These are phyloP conservation scores for Termitomyces sp. DNA, from an alignment of 768 basidiomycete species.

Conservation along the genomic window DNA sequence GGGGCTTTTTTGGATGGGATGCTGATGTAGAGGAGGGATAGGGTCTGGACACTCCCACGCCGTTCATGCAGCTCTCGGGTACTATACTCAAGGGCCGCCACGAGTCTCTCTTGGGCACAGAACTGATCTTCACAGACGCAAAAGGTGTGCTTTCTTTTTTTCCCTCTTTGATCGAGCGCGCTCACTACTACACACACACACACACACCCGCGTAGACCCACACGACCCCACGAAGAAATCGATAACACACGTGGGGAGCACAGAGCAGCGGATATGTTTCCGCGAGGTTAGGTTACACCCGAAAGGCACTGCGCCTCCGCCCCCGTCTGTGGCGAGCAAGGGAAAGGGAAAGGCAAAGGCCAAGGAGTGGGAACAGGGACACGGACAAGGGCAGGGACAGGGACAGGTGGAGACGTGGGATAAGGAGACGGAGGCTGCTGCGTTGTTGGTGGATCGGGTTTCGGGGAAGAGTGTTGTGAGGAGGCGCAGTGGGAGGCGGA, in stretches of 20 bases:
- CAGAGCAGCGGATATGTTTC: conserved; percentile 69
- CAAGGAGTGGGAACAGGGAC: too few relatives aligned
- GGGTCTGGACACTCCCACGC: conserved; percentile 76
- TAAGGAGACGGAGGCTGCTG: conserved; percentile 3
- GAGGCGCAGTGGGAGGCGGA: conserved; percentile 1
- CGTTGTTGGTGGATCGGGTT: conserved; percentile 19
- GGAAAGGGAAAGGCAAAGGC: background rate
- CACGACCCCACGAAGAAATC: conserved; percentile 45
- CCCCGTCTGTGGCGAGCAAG: background rate
- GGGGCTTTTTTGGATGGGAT: background rate
- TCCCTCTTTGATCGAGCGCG: too few relatives aligned
- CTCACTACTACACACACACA: background rate
- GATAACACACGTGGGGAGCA: conserved; percentile 52
- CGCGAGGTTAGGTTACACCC: conserved; percentile 58
- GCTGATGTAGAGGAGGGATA: conserved; percentile 43
- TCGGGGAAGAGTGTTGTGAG: conserved; percentile 21
- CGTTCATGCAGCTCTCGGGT: conserved; percentile 73
- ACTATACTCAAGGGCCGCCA: conserved; percentile 70
- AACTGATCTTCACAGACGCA: conserved; percentile 68
- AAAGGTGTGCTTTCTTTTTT: conserved; percentile 37
- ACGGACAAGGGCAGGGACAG: conserved; percentile 15
- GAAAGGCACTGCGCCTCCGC: conserved; percentile 19
- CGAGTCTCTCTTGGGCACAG: conserved; percentile 65
- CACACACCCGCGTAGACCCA: conserved; percentile 26
- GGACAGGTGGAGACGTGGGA: conserved; percentile 7